Base-by-base conservation (phyloP, 345 rosid species). In the Citrus cavaleriei region DNA sequence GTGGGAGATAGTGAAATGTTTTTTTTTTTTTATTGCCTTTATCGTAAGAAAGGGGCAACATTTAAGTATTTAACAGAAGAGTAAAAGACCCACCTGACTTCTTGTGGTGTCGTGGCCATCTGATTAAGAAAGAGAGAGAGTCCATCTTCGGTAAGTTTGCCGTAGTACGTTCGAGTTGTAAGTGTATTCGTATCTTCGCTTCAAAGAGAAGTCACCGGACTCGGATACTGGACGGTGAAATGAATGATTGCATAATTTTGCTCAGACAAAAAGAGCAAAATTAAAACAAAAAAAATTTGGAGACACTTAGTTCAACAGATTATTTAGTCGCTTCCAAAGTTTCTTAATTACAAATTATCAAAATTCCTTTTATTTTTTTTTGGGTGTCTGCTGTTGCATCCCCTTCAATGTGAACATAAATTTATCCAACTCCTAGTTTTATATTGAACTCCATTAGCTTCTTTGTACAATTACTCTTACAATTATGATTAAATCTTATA, bases 131-230 rank as follows among this genome's bases (percentile, higher is more conserved):
- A 21, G 27, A 60, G 9, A 51, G 12, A 13, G 42, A 32, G 67
- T 25, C 27, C 28, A 4, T 59, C 1, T 9, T 6, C 54, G 7
- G 4, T 35, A 64, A 30, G 24, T 68, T 68, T 13, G 51, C 59
- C 58, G 57, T 59, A 49, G 25, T 16, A 25, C 68, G n/a, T 2
- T 37, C 19, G 40, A 32, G 49, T 10, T 27, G 51, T 13, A 13
- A 13, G 51, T 40, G 68, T 8, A 65, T 24, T 21, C 6, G 66
- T 79, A 62, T 70, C 87, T 82, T 86, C 28, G 46, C 81, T 80
- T 82, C 35, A 16, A 86, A 86, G 85, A 72, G 72, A 81, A 81
- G 82, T 72, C 32, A 70, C 8, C 59, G 1, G 27, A 19, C 28
- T 46, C 57, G 5, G 32, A 51, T 51, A 16, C 37, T 34, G 75